Conservation (phyloP, 179 eudicot genomes). For the Corrigiola litoralis region DNA sequence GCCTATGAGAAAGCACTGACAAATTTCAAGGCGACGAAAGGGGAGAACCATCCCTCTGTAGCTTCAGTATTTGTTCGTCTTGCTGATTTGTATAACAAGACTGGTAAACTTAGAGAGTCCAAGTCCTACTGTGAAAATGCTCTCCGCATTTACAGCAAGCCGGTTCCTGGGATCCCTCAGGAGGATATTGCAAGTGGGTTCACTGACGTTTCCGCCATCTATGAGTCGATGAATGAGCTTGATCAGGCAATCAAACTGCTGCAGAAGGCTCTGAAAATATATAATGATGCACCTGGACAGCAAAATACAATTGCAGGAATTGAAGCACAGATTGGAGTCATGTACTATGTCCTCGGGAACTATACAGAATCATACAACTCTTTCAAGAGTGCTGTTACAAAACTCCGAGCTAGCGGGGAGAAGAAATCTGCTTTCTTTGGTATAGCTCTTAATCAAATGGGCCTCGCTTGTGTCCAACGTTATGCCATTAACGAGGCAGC, state of each 20-base stretch:
- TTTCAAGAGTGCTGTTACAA: slow-evolving; percentile 58
- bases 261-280: slow-evolving; percentile 77
- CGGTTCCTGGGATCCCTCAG: slow-evolving; percentile 63
- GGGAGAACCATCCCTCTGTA: slow-evolving; percentile 83
- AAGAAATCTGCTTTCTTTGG: slow-evolving; percentile 93
- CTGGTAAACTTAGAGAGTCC: slow-evolving; percentile 74
- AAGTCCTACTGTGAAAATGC: slow-evolving; percentile 91
- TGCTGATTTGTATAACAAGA: slow-evolving; percentile 82
- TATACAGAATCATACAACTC: slow-evolving; percentile 67
- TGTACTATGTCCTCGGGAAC: slow-evolving; percentile 74
- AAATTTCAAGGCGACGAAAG: slow-evolving; percentile 66
- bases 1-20: slow-evolving; percentile 88
- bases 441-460: slow-evolving; percentile 93
- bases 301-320: slow-evolving; percentile 87
- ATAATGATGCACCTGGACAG: slow-evolving; percentile 78
- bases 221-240: slow-evolving; percentile 86
- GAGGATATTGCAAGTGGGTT: slow-evolving; percentile 90
- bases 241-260: slow-evolving; percentile 77
- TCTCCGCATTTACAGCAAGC: slow-evolving; percentile 70
- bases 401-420: slow-evolving; percentile 82
- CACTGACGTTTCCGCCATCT: slow-evolving; percentile 78
- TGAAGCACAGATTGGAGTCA: slow-evolving; percentile 93
- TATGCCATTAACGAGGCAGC: slow-evolving; percentile 81
- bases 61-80: slow-evolving; percentile 85
- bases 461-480: slow-evolving; percentile 87